These are phyloP conservation scores for Ustilaginoidea virens DNA, from an alignment of 2,329 filamentous ascomycete genomes.

Conservation along the genomic window DNA sequence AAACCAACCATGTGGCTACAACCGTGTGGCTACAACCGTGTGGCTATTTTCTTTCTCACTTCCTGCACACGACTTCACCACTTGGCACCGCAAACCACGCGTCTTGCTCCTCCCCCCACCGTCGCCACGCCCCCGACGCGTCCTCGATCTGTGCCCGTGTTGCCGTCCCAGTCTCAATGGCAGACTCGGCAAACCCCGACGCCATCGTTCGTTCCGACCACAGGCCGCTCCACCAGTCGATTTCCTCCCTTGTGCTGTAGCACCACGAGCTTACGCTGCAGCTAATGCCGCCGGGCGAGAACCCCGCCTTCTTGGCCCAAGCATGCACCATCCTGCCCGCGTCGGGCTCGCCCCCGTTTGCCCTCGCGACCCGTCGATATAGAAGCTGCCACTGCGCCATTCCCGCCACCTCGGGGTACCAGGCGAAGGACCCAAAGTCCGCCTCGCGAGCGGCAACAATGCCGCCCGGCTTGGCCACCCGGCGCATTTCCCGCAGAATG, in stretches of 20 bases:
- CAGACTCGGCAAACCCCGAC: constrained; percentile 3
- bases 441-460: constrained; percentile 18
- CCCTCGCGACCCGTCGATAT: constrained; percentile 6
- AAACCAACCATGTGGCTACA: too few species aligned
- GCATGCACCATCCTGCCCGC: constrained; percentile 10
- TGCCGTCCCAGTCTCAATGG: constrained; percentile 3
- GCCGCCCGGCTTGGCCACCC: constrained; percentile 24
- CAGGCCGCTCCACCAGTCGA: constrained; percentile 10
- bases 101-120: constrained; percentile 6
- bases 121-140: constrained; percentile 3
- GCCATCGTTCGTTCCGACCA: constrained; percentile 9
- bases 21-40: too few species aligned
- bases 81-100: constrained; percentile 5
- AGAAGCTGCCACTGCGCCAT: constrained; percentile 9
- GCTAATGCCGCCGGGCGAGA: constrained; percentile 5
- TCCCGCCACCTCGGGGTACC: constrained; percentile 10
- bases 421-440: constrained; percentile 8
- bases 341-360: constrained; percentile 9
- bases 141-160: constrained; percentile 2
- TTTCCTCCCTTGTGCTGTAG: constrained; percentile 8
- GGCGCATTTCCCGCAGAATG: constrained; percentile 22
- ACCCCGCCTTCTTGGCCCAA: constrained; percentile 10
- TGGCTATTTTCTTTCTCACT: too few species aligned
- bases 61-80: constrained; percentile 4
- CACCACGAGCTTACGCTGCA: constrained; percentile 10